A percentile compares a stretch with the other conserved stretches of the same genome.
phyloP scores from a whole-genome alignment of 495 filamentous ascomycete species.

The Aspergillus olivimuriae region DNA sequence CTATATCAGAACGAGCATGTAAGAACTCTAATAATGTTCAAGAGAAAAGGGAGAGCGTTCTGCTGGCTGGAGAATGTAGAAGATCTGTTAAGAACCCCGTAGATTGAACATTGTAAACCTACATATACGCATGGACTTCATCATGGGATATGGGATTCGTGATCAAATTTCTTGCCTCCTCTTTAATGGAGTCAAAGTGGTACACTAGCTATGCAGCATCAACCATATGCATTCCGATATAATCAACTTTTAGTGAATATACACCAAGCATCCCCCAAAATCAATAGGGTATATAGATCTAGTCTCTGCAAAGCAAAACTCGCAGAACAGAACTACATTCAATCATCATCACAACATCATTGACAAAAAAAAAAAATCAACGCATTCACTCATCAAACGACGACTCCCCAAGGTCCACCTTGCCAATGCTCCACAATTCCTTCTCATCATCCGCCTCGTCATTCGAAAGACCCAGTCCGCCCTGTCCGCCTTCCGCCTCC shows the following conservation, averaged over 20 bases:
- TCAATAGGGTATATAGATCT: conserved; percentile 10
- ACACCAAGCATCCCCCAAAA: not conserved
- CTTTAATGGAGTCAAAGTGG: not conserved
- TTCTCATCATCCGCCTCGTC: conserved; percentile 91
- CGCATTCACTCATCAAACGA: conserved; percentile 46
- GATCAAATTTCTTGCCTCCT: not conserved
- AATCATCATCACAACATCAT: no score
- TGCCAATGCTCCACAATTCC: conserved; percentile 94
- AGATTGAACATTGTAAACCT: no score
- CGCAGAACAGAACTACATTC: conserved; percentile 15
- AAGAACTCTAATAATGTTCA: no score
- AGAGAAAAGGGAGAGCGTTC: no score
- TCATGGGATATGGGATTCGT: no score
- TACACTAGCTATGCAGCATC: no score
- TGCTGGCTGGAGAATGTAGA: no score
- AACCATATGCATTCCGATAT: no score
- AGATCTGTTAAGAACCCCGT: no score
- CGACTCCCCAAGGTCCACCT: conserved; percentile 71
- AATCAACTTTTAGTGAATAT: not conserved
- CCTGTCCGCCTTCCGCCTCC: conserved; percentile 84
- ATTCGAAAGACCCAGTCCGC: conserved; percentile 74
- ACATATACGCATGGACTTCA: no score
- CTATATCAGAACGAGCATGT: no score
- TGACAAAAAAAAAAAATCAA: no score
- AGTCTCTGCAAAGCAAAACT: conserved; percentile 10